phyloP scores from a whole-genome alignment of 2,329 filamentous ascomycete species.

The Exophiala bonariae region DNA sequence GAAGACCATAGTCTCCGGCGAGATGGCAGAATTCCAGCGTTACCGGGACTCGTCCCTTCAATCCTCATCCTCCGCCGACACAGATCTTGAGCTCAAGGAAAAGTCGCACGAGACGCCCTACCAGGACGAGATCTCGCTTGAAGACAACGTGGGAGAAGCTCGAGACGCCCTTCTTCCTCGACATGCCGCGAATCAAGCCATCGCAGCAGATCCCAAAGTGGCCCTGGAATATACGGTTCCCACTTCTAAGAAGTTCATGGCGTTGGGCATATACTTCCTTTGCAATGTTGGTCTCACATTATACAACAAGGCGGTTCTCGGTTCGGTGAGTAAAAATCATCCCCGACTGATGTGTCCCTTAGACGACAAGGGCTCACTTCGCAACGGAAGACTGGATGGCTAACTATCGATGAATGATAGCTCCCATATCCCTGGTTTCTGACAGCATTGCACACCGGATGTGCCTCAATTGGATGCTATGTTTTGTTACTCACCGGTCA shows the following conservation, averaged over 20 bases:
- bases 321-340: background rate
- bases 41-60: no score
- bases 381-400: background rate
- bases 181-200: no score
- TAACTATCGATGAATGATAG: slow-evolving; percentile 32
- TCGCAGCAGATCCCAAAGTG: no score
- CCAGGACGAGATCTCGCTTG: no score
- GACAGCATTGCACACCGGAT: slow-evolving; percentile 59
- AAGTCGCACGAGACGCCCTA: no score
- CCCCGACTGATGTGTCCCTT: background rate
- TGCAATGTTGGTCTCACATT: slow-evolving; percentile 4
- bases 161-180: no score
- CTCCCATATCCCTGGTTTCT: slow-evolving; percentile 63
- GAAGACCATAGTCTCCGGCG: no score
- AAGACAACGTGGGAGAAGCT: no score
- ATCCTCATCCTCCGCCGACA: no score
- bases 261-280: slow-evolving; percentile 1
- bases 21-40: no score
- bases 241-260: background rate
- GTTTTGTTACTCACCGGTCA: slow-evolving; percentile 53
- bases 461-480: slow-evolving; percentile 58
- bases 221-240: slow-evolving; percentile 1
- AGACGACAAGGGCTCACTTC: no score
- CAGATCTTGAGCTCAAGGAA: no score
- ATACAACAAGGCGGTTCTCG: slow-evolving; percentile 6